phyloP scores from a whole-genome alignment of 164 flowering plant genomes.

The Nelumbo lutea region DNA sequence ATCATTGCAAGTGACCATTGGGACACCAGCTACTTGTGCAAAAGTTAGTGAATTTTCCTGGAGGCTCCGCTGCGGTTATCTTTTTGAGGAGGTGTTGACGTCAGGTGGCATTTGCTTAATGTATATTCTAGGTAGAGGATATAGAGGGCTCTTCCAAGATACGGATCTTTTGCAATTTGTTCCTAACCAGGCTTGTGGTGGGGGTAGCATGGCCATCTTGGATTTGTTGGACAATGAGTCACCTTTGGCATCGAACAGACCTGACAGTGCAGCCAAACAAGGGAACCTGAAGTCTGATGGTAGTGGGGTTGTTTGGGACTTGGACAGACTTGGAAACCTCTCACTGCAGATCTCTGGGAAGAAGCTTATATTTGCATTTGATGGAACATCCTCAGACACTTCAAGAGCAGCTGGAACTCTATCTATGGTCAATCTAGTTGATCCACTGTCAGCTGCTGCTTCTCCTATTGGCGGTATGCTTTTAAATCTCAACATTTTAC shows the following conservation, averaged over 20 bases:
- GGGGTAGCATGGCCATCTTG: slow-evolving; percentile 96
- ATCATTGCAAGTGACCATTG: slow-evolving; percentile 85
- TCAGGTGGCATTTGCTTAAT: slow-evolving; percentile 92
- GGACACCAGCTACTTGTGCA: slow-evolving; percentile 66
- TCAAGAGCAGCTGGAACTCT: slow-evolving; percentile 63
- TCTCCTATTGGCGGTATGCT: slow-evolving; percentile 95
- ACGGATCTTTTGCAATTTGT: slow-evolving; percentile 85
- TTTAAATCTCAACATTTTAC: slow-evolving; percentile 1
- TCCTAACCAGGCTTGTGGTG: slow-evolving; percentile 97
- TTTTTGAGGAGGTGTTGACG: slow-evolving; percentile 91
- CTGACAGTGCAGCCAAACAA: slow-evolving; percentile 53
- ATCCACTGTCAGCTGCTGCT: slow-evolving; percentile 98
- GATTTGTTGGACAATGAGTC: slow-evolving; percentile 84
- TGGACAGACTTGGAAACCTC: slow-evolving; percentile 77
- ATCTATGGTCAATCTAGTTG: slow-evolving; percentile 92
- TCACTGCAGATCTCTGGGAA: slow-evolving; percentile 86
- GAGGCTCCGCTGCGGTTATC: slow-evolving; percentile 91
- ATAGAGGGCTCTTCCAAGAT: slow-evolving; percentile 97
- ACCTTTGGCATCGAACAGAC: slow-evolving; percentile 50
- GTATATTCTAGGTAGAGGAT: slow-evolving; percentile 98
- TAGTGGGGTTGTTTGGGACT: slow-evolving; percentile 98
- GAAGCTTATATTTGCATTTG: slow-evolving; percentile 98
- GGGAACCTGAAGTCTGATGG: slow-evolving; percentile 66
- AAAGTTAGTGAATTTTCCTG: slow-evolving; percentile 64
- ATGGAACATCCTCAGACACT: slow-evolving; percentile 85